These are phyloP conservation scores for Rasamsonia emersonii DNA, from an alignment of 2,329 filamentous ascomycete genomes.

Conservation along the genomic window DNA sequence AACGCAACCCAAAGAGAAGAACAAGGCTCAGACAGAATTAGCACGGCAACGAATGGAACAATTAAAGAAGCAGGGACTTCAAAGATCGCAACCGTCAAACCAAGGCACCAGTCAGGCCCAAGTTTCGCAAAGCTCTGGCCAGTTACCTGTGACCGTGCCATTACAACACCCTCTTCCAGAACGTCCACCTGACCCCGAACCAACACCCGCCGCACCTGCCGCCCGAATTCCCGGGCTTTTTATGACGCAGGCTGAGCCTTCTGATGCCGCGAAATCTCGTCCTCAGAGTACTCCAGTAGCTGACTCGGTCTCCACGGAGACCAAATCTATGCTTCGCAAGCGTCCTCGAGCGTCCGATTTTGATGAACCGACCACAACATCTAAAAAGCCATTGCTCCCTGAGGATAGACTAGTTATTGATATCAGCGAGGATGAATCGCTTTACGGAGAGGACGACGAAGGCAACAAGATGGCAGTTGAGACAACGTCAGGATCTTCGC, in stretches of 20 bases:
- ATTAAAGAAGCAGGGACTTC: constrained; percentile 48
- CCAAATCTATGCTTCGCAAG: constrained; percentile 34
- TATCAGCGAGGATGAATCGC: constrained; percentile 64
- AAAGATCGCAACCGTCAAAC: constrained; percentile 26
- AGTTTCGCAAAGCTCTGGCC: too few relatives aligned
- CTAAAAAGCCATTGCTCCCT: constrained; percentile 52
- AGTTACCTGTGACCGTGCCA: too few relatives aligned
- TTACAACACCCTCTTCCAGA: constrained; percentile 31
- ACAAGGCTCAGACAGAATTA: constrained; percentile 63
- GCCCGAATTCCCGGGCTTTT: constrained; percentile 46
- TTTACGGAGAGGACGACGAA: constrained; percentile 24
- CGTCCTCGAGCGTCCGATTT: constrained; percentile 63
- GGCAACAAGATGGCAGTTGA: constrained; percentile 22
- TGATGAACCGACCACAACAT: constrained; percentile 44
- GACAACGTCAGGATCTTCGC: background rate
- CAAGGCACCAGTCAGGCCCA: constrained; percentile 3
- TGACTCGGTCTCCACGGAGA: constrained; percentile 14
- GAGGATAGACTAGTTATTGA: constrained; percentile 68
- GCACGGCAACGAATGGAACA: constrained; percentile 72
- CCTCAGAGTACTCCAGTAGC: constrained; percentile 9
- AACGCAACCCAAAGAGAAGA: constrained; percentile 21
- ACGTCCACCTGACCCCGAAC: constrained; percentile 25
- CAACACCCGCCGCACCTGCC: constrained; percentile 12
- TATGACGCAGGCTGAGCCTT: constrained; percentile 29
- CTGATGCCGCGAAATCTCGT: constrained; percentile 4